phyloP scores from a whole-genome alignment of 108 stramenopile genomes.

The Bacterosira constricta region DNA sequence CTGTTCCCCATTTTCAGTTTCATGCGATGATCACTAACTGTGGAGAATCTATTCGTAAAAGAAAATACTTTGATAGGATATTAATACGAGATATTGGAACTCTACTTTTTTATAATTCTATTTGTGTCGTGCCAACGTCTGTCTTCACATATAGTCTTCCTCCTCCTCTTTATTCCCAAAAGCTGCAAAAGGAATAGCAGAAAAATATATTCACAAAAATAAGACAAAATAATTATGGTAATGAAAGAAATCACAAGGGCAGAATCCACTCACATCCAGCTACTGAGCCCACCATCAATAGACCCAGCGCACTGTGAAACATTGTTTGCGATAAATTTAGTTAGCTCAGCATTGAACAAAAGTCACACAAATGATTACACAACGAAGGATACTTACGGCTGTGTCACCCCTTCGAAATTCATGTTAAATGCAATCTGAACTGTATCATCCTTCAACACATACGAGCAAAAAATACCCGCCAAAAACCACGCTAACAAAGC shows the following conservation, averaged over 20 bases:
- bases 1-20: too few relatives aligned
- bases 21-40: too few relatives aligned
- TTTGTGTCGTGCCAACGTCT: too few relatives aligned
- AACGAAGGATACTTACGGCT: slow-evolving; percentile 26
- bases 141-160: slow-evolving; percentile 1
- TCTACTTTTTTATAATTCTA: too few relatives aligned
- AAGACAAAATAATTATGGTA: not conserved
- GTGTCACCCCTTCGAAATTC: slow-evolving; percentile 52
- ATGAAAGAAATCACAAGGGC: not conserved
- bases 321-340: not conserved
- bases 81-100: too few relatives aligned
- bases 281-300: slow-evolving; percentile 86
- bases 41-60: too few relatives aligned
- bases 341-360: not conserved
- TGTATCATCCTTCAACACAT: slow-evolving; percentile 79
- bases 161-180: slow-evolving; percentile 40
- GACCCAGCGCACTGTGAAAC: slow-evolving; percentile 71
- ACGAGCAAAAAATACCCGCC: slow-evolving; percentile 80
- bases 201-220: not conserved
- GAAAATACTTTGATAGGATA: too few relatives aligned
- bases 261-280: slow-evolving; percentile 53
- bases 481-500: slow-evolving; percentile 89
- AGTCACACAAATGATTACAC: not conserved
- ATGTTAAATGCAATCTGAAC: slow-evolving; percentile 93
- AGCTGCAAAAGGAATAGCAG: not conserved